These are phyloP conservation scores for Leccinum ponderosum DNA, from an alignment of 1,284 basidiomycete species.

Conservation along the genomic window DNA sequence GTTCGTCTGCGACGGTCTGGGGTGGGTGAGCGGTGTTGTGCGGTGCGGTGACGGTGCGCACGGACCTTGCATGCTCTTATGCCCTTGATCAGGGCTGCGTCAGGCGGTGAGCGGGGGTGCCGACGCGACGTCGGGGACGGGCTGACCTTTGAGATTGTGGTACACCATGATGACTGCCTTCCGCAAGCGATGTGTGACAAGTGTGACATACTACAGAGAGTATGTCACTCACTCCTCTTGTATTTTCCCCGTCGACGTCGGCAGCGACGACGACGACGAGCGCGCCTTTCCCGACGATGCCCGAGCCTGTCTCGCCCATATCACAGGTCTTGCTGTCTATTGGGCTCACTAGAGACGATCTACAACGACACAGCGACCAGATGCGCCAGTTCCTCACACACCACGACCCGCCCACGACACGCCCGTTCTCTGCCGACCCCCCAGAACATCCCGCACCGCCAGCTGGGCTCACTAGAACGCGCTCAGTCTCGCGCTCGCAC, in stretches of 20 bases:
- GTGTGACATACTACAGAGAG: conserved; percentile 12
- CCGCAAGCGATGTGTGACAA: conserved; percentile 22
- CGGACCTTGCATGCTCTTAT: conserved; percentile 89
- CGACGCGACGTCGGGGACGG: conserved; percentile 7
- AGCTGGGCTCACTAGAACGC: conserved; percentile 45
- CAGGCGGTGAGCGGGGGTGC: conserved; percentile 15
- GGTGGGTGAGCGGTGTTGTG: conserved; percentile 20
- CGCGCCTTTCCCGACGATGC: conserved; percentile 17
- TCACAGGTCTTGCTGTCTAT: conserved; percentile 63
- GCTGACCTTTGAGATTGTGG: conserved; percentile 87
- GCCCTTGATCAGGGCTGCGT: conserved; percentile 89
- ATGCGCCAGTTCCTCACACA: conserved; percentile 73
- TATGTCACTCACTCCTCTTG: not conserved
- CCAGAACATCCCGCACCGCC: conserved; percentile 36
- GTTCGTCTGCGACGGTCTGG: conserved; percentile 93
- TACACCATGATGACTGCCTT: conserved; percentile 66
- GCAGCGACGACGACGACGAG: conserved; percentile 18
- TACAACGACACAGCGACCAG: conserved; percentile 62
- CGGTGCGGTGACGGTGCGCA: conserved; percentile 1
- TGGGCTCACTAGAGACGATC: conserved; percentile 71
- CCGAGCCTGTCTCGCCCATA: conserved; percentile 48
- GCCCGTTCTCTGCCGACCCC: conserved; percentile 42
- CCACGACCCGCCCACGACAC: conserved; percentile 44
- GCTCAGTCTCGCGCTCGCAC: conserved; percentile 52
- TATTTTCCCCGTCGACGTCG: conserved; percentile 20